Percentiles rank a stretch among this genome's conserved stretches.
These are phyloP conservation scores for Moniliophthora roreri DNA, from an alignment of 1,284 basidiomycete species.

Conservation along the genomic window DNA sequence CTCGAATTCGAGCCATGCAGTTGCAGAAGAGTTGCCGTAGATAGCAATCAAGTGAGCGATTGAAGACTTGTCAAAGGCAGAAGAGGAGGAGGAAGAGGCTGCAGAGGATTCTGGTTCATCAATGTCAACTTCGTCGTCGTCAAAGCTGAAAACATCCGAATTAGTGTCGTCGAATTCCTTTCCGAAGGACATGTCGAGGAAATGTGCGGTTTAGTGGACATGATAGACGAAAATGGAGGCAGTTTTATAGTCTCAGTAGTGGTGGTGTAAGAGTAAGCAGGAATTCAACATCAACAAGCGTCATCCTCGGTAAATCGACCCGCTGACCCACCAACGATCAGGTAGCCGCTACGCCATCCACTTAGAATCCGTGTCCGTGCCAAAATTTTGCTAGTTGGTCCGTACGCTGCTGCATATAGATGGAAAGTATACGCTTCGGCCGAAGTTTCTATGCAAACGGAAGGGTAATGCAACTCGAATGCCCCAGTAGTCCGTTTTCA, in stretches of 20 bases:
- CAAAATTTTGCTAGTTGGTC: not conserved
- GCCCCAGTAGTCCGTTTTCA: too few species aligned
- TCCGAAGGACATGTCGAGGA: not conserved
- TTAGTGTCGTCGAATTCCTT: not conserved
- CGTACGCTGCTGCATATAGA: not conserved
- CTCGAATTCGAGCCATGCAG: constrained; percentile 45
- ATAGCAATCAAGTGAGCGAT: constrained; percentile 38
- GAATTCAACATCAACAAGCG: too few species aligned
- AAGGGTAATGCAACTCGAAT: too few species aligned
- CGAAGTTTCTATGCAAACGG: not conserved
- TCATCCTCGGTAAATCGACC: not conserved
- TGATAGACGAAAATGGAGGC: too few species aligned
- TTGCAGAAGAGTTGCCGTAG: constrained; percentile 41
- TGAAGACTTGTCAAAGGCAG: constrained; percentile 25
- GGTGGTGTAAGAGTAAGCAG: too few species aligned
- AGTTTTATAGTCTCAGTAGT: too few species aligned
- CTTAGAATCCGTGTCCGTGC: too few species aligned
- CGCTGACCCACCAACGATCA: too few species aligned
- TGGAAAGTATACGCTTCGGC: not conserved
- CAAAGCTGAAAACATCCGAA: too few species aligned
- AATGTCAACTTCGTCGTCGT: not conserved
- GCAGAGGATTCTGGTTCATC: not conserved
- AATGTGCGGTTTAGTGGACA: too few species aligned
- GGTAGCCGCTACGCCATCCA: too few species aligned
- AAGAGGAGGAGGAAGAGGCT: not conserved